phyloP scores from a whole-genome alignment of 345 rosid species.

The Triadica sebifera region DNA sequence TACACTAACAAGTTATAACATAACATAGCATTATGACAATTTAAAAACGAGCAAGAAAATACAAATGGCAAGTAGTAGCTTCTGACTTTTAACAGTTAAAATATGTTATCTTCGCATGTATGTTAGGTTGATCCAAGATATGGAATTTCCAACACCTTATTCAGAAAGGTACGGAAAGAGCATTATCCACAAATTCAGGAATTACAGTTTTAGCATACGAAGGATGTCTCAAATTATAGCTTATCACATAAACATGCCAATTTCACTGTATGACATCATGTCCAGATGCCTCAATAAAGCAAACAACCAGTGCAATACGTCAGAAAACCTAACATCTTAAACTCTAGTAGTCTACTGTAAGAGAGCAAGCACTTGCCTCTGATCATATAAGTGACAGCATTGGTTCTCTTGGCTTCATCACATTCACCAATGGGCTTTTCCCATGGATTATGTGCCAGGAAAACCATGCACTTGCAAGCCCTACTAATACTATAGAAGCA shows the following conservation, averaged over 20 bases:
- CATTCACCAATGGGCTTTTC: neutral
- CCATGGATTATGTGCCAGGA: neutral
- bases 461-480: neutral
- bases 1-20: neutral
- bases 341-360: too few species aligned
- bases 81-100: neutral
- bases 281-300: neutral
- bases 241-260: neutral
- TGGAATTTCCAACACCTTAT: neutral
- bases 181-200: neutral
- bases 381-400: neutral
- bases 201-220: neutral
- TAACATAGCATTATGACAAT: neutral
- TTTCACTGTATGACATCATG: conserved; percentile 1
- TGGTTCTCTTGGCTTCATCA: neutral
- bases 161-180: neutral
- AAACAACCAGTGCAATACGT: neutral
- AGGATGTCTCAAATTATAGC: neutral
- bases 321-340: neutral
- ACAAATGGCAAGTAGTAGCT: neutral
- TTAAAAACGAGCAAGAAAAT: neutral
- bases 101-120: neutral
- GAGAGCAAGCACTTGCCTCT: neutral
- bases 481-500: neutral
- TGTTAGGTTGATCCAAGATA: neutral